phyloP scores from a whole-genome alignment of 495 filamentous ascomycete species.

The Aspergillus nidulans region DNA sequence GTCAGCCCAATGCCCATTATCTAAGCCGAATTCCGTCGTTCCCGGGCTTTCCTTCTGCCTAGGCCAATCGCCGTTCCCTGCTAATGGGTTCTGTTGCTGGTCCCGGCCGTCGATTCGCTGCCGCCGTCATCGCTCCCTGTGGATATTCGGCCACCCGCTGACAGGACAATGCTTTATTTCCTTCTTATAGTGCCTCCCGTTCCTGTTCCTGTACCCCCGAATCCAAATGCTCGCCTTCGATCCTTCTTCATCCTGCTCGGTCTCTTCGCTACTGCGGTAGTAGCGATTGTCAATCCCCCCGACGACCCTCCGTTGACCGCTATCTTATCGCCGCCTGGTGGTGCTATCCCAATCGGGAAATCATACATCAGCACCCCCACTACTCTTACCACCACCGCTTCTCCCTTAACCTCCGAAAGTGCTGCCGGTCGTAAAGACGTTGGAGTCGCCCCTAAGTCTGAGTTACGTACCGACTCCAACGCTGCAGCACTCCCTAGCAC shows the following conservation, averaged over 20 bases:
- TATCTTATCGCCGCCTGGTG: conserved; percentile 7
- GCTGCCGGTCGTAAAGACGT: conserved; percentile 9
- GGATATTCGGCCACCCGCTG: conserved; percentile 22
- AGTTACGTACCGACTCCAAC: conserved; percentile 8
- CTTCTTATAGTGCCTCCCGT: conserved; percentile 23
- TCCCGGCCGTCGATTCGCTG: conserved; percentile 18
- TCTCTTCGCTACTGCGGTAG: conserved; percentile 2
- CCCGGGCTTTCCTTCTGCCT: conserved; percentile 13
- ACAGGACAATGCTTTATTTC: conserved; percentile 17
- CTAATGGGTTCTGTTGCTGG: conserved; percentile 18
- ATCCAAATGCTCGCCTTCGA: conserved; percentile 11
- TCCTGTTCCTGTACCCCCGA: conserved; percentile 9
- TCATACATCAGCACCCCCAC: conserved; percentile 9
- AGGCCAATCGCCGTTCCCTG: conserved; percentile 15
- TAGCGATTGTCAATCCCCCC: conserved; percentile 4
- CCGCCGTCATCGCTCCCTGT: conserved; percentile 4
- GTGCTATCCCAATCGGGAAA: conserved; percentile 16
- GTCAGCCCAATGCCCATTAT: conserved; percentile 18
- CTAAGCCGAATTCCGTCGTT: conserved; percentile 23
- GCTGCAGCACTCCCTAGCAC: conserved; percentile 20
- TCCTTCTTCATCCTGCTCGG: conserved; percentile 9
- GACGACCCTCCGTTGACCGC: conserved; percentile 12
- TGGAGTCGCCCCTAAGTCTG: neutral
- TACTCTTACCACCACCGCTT: neutral
- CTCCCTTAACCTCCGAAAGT: neutral